These are phyloP conservation scores for Quercus wislizeni DNA, from an alignment of 306 rosid genomes.

Conservation along the genomic window DNA sequence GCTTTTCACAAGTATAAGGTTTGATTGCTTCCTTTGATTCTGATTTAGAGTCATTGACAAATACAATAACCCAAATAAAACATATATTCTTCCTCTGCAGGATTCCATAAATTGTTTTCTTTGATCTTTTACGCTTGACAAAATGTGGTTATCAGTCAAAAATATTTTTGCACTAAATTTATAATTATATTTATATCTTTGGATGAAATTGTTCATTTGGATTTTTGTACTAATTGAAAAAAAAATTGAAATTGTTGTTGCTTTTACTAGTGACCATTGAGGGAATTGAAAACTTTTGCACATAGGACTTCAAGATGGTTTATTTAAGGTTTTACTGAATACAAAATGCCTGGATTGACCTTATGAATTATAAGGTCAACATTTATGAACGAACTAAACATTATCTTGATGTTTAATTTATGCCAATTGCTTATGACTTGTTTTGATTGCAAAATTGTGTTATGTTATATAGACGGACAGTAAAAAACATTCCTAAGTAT, in stretches of 20 bases:
- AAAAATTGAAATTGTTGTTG: background rate
- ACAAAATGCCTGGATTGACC: background rate
- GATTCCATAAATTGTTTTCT: background rate
- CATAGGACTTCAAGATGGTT: background rate
- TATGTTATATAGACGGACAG: constrained; percentile 77
- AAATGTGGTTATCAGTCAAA: background rate
- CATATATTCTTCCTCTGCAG: background rate
- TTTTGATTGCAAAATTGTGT: constrained; percentile 33
- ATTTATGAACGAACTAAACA: background rate
- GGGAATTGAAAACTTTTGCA: background rate
- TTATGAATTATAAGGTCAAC: background rate
- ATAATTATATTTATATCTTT: background rate
- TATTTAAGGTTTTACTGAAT: background rate
- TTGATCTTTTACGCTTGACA: background rate
- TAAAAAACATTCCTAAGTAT: constrained; percentile 95
- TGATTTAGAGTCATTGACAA: background rate
- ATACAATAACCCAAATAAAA: background rate
- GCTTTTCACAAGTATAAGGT: constrained; percentile 94
- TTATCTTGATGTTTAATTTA: constrained; percentile 12
- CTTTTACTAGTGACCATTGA: background rate
- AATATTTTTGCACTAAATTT: background rate
- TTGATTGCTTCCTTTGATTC: constrained; percentile 18
- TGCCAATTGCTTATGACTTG: constrained; percentile 22
- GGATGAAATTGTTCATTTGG: background rate
- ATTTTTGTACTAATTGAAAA: background rate